Evolutionary conservation across 2,329 filamentous ascomycete genomes (phyloP).

Genomic region (Malbranchea cinnamomea): DNA sequence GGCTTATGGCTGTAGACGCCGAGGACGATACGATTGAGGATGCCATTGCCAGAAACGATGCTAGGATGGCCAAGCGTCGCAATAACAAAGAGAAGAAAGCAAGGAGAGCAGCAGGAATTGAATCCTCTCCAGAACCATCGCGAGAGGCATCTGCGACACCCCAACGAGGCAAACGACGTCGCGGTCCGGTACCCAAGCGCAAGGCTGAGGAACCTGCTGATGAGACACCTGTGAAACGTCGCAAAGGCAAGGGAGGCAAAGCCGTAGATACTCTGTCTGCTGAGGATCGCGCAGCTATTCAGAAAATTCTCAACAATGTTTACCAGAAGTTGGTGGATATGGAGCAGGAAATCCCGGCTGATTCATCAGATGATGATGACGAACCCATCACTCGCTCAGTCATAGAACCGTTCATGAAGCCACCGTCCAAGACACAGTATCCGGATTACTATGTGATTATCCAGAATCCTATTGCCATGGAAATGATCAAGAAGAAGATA

Average conservation of each 20-base stretch:
- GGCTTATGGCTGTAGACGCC: slow-evolving; percentile 94
- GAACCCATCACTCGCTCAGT: slow-evolving; percentile 55
- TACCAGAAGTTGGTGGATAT: slow-evolving; percentile 71
- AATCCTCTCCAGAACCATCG: slow-evolving; percentile 65
- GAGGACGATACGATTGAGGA: slow-evolving; percentile 90
- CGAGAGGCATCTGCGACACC: slow-evolving; percentile 72
- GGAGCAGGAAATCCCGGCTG: slow-evolving; percentile 52
- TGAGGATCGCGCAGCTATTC: slow-evolving; percentile 60
- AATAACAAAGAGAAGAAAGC: slow-evolving; percentile 55
- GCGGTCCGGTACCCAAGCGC: slow-evolving; percentile 67
- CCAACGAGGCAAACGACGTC: slow-evolving; percentile 61
- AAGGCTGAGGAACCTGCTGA: slow-evolving; percentile 69
- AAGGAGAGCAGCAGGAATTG: slow-evolving; percentile 31
- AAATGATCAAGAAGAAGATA: slow-evolving; percentile 85
- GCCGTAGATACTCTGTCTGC: slow-evolving; percentile 45
- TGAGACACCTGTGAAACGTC: slow-evolving; percentile 62
- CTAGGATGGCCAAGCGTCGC: slow-evolving; percentile 65
- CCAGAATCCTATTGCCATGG: slow-evolving; percentile 85
- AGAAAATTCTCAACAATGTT: slow-evolving; percentile 60
- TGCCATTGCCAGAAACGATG: slow-evolving; percentile 78
- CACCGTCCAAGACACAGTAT: slow-evolving; percentile 78
- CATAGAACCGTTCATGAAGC: slow-evolving; percentile 85
- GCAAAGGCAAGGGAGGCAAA: slow-evolving; percentile 55
- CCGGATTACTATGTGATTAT: slow-evolving; percentile 95
- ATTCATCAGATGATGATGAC: slow-evolving; percentile 38